These are phyloP conservation scores for Malania oleifera DNA, from an alignment of 164 flowering plant species.

Conservation along the genomic window DNA sequence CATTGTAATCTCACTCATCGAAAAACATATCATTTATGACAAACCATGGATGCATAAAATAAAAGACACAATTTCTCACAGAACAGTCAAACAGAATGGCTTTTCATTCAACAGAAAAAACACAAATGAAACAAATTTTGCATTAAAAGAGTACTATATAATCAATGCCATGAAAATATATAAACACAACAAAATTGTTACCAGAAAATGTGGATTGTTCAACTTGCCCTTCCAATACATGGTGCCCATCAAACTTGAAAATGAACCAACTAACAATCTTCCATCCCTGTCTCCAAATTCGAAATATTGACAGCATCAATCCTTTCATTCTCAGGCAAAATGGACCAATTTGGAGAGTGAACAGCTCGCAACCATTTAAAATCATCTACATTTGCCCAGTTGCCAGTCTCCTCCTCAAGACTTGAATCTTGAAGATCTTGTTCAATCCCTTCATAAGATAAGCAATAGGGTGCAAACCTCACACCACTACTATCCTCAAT, in stretches of 20 bases:
- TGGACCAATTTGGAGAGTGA: constrained; percentile 87
- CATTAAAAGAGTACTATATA: not conserved
- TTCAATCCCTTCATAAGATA: constrained; percentile 66
- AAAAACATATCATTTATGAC: too few relatives aligned
- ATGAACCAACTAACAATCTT: not conserved
- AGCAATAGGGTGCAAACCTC: constrained; percentile 78
- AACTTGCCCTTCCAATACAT: constrained; percentile 1
- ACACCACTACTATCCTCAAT: constrained; percentile 68
- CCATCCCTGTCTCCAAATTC: constrained; percentile 6
- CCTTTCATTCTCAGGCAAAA: constrained; percentile 68
- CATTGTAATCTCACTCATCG: too few relatives aligned
- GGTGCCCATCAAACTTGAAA: not conserved
- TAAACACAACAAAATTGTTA: not conserved
- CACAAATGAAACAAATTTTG: not conserved
- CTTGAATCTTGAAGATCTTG: constrained; percentile 53
- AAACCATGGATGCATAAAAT: too few relatives aligned
- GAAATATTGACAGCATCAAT: constrained; percentile 29
- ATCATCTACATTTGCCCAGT: constrained; percentile 92
- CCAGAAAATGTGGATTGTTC: not conserved
- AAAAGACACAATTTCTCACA: too few relatives aligned
- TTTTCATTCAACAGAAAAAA: not conserved
- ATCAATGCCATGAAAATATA: not conserved
- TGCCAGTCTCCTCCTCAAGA: constrained; percentile 73
- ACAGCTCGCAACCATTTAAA: constrained; percentile 81
- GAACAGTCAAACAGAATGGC: too few relatives aligned